Base-by-base conservation (phyloP, 1,284 basidiomycete genomes). In the Microbotryomycetes sp. region DNA sequence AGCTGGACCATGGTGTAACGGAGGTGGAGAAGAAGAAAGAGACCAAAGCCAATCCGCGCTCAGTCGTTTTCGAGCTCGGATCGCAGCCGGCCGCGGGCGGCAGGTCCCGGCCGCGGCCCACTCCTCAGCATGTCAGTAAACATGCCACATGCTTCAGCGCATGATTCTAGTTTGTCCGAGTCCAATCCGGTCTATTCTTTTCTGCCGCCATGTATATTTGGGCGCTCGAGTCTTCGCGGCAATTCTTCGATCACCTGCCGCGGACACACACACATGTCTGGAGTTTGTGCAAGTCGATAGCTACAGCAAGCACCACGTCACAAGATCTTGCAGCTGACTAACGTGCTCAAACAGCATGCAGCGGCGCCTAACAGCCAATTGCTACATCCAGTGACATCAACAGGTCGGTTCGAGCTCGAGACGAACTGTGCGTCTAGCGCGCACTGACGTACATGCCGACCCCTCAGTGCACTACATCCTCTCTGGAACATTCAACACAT, bases 401-500 rank as follows among this genome's bases (percentile, higher is more conserved):
- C 26, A 52, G 50, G 50, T 52, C 21, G 28, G 26, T 52, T 9
- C 13, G 21, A 2, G n/a, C 46, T 15, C 21, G 0, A 1, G 21
- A 21, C 5, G 1, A 3, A 11, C 18, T 6, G 21, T 18, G 11
- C 18, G 18, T 48, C 5, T 2, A 4, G 6, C 11, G 18, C 46
- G 21, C 46, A 21, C 45, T 48, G n/a, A 18, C 3, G 13, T 4
- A 1, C 49, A 13, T 51, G 24, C 16, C 24, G 28, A 59, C 29
- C 9, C 9, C 9, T 41, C 23, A 35, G 56, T 68, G 5, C 66
- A 67, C 52, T 64, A 62, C 46, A 54, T 68, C 45, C 49, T 68
- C 23, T 52, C 49, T 46, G 67, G 67, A 4, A 66, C 67, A 7
- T 68, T 68, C 67, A 68, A 68, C 60, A 64, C 67, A 28, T 27